Conservation (phyloP, 1,139 yeast genomes). For the Candida gigantensis region DNA sequence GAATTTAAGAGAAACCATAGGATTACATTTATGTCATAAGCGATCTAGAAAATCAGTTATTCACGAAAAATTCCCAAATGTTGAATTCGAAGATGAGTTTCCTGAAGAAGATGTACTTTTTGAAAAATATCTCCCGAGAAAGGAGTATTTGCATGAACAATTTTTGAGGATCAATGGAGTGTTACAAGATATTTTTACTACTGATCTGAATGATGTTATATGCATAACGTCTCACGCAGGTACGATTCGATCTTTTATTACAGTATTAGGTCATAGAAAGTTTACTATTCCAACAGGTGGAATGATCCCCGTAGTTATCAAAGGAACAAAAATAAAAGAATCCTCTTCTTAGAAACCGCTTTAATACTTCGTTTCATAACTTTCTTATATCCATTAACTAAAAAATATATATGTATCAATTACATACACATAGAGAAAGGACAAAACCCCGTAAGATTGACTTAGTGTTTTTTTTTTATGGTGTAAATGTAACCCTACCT, state of each 20-base stretch:
- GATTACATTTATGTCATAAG: conserved; percentile 68
- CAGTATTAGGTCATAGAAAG: conserved; percentile 58
- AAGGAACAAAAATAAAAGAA: conserved; percentile 27
- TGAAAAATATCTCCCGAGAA: conserved; percentile 39
- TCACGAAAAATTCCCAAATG: conserved; percentile 23
- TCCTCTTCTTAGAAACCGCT: too few relatives aligned
- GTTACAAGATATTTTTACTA: conserved; percentile 52
- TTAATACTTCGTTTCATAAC: too few relatives aligned
- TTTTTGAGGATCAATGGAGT: conserved; percentile 50
- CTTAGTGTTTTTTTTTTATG: conserved; percentile 15
- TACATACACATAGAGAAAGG: too few relatives aligned
- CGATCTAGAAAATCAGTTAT: conserved; percentile 42
- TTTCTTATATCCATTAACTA: too few relatives aligned
- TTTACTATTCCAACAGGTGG: conserved; percentile 67
- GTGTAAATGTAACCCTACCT: conserved; percentile 43
- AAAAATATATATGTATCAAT: conserved; percentile 1
- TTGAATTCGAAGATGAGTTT: conserved; percentile 48
- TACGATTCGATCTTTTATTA: conserved; percentile 55
- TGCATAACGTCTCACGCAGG: conserved; percentile 68
- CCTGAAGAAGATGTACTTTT: conserved; percentile 50
- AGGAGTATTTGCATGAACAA: conserved; percentile 43
- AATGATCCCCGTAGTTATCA: conserved; percentile 62
- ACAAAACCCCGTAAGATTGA: too few relatives aligned
- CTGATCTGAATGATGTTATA: conserved; percentile 37
- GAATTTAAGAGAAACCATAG: conserved; percentile 65